Evolutionary conservation across 2,329 filamentous ascomycete genomes (phyloP), one percentile per base, ranked within the genome.

Genomic region (Clonostachys sp.): DNA sequence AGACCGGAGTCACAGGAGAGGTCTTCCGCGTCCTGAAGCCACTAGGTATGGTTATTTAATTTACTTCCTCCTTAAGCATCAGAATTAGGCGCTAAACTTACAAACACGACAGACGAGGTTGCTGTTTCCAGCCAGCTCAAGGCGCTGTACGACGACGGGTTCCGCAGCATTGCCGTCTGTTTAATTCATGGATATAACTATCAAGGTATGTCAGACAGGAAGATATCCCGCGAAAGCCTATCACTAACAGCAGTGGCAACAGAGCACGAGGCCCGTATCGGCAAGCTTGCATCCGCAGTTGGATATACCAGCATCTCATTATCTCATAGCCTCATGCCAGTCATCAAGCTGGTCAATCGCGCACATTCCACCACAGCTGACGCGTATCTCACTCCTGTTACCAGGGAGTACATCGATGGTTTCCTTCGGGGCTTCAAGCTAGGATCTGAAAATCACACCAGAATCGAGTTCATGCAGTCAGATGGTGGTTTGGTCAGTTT

Each of bases 151-250:
- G 74, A 81, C 46, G 68, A 75, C 9, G 84, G 84, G 1, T 73
- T 86, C 53, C 73, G 73, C 53, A 86, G 83, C 54, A 80, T 89
- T 51, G 84, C 84, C 5, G 83, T 89, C 12, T 87, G 83, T 54
- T 66, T 89, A 46, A 84, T 87, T 75, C 85, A 89, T 58, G 80
- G 81, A 18, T 88, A 89, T 59, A 87, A 83, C 4, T 89, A 81
- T 57, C 83, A 83, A 30, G 24, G 24, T 30, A 30, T 10, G 24
- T 6, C 24, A 30, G 10, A 9, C 24, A 30, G 9, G 24, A 8
- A 10, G 10, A 30, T 30, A 8, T 30, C 24, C 10, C 24, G 24
- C 24, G 24, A 30, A 9, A 30, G 24, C 8, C 24, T 10, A 30
- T 30, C 1, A 10, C 24, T 30, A 30, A 30, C 10, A 30, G 3